Percentiles rank a stretch among this genome's conserved stretches.
phyloP scores from a whole-genome alignment of 2,329 filamentous ascomycete species.

The Fusarium goolgardi region DNA sequence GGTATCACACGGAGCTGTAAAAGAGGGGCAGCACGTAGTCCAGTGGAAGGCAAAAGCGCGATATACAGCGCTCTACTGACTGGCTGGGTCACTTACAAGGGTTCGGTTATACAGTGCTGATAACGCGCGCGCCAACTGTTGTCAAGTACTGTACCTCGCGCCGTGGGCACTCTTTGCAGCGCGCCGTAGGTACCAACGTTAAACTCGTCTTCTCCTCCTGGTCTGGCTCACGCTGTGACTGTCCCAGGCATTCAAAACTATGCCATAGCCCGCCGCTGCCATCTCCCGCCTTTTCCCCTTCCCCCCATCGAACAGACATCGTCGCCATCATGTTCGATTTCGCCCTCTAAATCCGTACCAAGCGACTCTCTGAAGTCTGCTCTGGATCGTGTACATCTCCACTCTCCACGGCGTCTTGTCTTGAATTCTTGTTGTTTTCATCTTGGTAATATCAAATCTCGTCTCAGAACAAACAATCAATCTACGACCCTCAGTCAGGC shows the following conservation, averaged over 20 bases:
- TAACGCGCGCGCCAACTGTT: not conserved
- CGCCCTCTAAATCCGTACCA: constrained; percentile 62
- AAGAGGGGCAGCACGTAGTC: constrained; percentile 17
- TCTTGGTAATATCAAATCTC: constrained; percentile 26
- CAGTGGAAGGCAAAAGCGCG: constrained; percentile 19
- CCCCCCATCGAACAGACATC: constrained; percentile 62
- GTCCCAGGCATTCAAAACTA: constrained; percentile 52
- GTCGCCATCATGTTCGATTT: constrained; percentile 66
- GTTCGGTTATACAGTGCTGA: constrained; percentile 20
- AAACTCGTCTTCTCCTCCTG: constrained; percentile 38
- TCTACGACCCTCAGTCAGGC: constrained; percentile 40
- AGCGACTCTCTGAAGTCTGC: constrained; percentile 68
- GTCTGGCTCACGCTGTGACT: constrained; percentile 40
- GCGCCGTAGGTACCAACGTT: constrained; percentile 35
- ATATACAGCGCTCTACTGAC: constrained; percentile 13
- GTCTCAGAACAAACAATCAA: constrained; percentile 14
- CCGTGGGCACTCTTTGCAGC: constrained; percentile 23
- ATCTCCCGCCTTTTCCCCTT: constrained; percentile 53
- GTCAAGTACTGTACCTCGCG: constrained; percentile 31
- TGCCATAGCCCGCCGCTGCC: constrained; percentile 50
- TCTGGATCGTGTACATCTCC: constrained; percentile 55
- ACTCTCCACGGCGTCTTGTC: constrained; percentile 54
- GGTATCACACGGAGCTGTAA: constrained; percentile 34
- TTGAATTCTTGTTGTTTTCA: constrained; percentile 42
- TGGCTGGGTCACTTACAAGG: constrained; percentile 31